Percentiles rank a stretch among this genome's conserved stretches.
These are phyloP conservation scores for Rosa lucieae DNA, from an alignment of 306 rosid species.

Conservation along the genomic window DNA sequence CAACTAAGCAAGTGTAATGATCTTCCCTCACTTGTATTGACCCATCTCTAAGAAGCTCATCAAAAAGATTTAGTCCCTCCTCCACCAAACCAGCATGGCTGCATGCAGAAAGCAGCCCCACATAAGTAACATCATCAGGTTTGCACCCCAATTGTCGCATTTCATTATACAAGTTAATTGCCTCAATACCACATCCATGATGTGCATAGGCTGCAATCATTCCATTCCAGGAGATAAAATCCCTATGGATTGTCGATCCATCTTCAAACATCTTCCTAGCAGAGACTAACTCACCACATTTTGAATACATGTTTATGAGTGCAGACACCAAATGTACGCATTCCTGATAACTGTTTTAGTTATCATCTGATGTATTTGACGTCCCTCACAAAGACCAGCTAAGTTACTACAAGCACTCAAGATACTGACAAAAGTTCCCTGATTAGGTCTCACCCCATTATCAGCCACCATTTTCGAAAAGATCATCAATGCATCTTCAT, in stretches of 20 bases:
- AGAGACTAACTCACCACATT: constrained; percentile 46
- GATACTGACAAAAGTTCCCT: constrained; percentile 49
- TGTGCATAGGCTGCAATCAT: constrained; percentile 62
- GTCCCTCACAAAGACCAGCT: constrained; percentile 47
- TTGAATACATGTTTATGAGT: constrained; percentile 54
- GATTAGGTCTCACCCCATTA: constrained; percentile 36
- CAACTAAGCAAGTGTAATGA: constrained; percentile 50
- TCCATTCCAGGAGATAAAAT: constrained; percentile 51
- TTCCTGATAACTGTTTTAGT: constrained; percentile 35
- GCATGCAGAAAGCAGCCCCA: constrained; percentile 53
- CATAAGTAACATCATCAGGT: constrained; percentile 48
- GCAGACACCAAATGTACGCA: constrained; percentile 41
- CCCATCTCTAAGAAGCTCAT: constrained; percentile 32
- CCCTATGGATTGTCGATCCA: constrained; percentile 33
- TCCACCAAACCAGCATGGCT: constrained; percentile 56
- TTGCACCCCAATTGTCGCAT: constrained; percentile 31
- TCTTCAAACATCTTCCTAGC: constrained; percentile 50
- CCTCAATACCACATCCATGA: constrained; percentile 48
- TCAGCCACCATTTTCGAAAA: constrained; percentile 39
- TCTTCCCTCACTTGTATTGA: constrained; percentile 44
- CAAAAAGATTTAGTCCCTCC: constrained; percentile 42
- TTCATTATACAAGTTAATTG: constrained; percentile 41
- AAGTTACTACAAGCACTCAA: constrained; percentile 53
- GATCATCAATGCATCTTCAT: constrained; percentile 48
- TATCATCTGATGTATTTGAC: constrained; percentile 53